Base-by-base conservation (phyloP, 352 stramenopile species). In the Plasmopara halstedii region DNA sequence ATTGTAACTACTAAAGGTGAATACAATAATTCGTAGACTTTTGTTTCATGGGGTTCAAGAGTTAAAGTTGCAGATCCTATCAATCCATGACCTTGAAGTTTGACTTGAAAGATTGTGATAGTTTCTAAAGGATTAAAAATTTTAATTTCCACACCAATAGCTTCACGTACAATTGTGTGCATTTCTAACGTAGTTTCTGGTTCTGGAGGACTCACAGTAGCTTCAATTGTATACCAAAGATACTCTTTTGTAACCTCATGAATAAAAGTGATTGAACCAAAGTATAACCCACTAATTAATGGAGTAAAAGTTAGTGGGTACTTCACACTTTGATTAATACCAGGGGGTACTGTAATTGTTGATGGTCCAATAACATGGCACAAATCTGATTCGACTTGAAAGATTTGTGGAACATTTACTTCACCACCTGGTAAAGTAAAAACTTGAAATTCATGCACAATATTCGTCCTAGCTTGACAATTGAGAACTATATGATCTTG, bases 151-250 rank as follows among this genome's bases (percentile, higher is more conserved):
- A 97, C 78, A 2, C 75, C 85, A 11, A 94, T 77, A 2, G 83
- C 88, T 9, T 76, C 74, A 4, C 92, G 79, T 8, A 97, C 85
- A 0, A 68, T 52, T 3, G 87, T 80, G 14, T 52, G 53, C 66
- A 97, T 94, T 13, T 93, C 81, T 0, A 98, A 58, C 13, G 71
- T 93, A 5, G 67, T 62, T 50, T 96, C 83, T 0, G 82, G 79
- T 11, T 81, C 64, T 0, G 83, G 83, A 4, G 78, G 73, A 35
- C 62, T 69, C 3, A 92, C 85, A 2, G 75, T 73, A 9, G 95
- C 85, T 50, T 97, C 83, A 4, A 98, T 75, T 10, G 93, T 97
- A 62, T 96, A 98, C 93, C 93, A 98, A 7, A 89, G 54, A 48
- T 85, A 95, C 45, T 89, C 73, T n/a, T 67, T 76, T 17, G 73